Conservation (phyloP, 805 yeast genomes). For the Kazachstania taianensis region DNA sequence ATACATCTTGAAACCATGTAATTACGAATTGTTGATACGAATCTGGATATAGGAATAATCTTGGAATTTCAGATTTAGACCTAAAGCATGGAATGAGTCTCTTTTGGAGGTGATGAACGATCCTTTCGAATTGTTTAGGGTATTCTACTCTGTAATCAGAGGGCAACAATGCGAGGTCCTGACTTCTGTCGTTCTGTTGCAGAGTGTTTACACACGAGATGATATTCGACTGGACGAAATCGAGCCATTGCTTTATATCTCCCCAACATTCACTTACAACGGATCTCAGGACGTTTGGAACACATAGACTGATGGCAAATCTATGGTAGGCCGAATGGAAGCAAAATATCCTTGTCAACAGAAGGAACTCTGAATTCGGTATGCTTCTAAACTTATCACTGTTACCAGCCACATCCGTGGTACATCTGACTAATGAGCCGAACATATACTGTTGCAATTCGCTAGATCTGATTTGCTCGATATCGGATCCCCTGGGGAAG, state of each 20-base stretch:
- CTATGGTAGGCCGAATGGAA: conserved; percentile 15
- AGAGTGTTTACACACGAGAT: not conserved
- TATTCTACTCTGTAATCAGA: conserved; percentile 6
- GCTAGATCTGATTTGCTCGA: conserved; percentile 23
- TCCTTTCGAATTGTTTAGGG: conserved; percentile 18
- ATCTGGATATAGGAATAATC: conserved; percentile 29
- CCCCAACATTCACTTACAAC: conserved; percentile 29
- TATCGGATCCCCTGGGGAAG: conserved; percentile 14
- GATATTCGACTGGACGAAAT: conserved; percentile 21
- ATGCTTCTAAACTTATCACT: conserved; percentile 24
- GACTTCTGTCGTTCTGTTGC: conserved; percentile 1
- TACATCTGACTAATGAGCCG: conserved; percentile 32
- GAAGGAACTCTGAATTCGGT: conserved; percentile 24
- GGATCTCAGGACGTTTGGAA: conserved; percentile 19
- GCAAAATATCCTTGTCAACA: conserved; percentile 29
- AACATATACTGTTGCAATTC: conserved; percentile 32
- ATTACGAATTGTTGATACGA: conserved; percentile 21
- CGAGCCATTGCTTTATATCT: conserved; percentile 22
- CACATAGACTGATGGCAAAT: conserved; percentile 29
- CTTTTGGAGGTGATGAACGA: conserved; percentile 19
- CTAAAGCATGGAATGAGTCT: conserved; percentile 25
- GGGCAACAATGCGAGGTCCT: not conserved
- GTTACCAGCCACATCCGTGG: conserved; percentile 16
- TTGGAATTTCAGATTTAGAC: conserved; percentile 28
- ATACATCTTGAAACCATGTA: conserved; percentile 33